Base-by-base conservation (phyloP, 164 flowering plant species). In the Santalum album region DNA sequence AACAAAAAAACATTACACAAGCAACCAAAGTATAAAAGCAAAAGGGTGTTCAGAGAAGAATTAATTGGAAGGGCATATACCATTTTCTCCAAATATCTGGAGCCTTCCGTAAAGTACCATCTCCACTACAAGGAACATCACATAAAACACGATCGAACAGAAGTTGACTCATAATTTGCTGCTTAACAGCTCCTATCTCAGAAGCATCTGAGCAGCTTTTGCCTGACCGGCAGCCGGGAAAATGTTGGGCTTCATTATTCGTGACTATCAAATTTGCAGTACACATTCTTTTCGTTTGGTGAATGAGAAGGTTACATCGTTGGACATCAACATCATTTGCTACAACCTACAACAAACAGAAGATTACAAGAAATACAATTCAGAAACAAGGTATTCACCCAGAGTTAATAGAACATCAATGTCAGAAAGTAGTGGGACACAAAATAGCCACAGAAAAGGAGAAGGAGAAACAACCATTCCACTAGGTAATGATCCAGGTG, bases 101-200 rank as follows among this genome's bases (percentile, higher is more conserved):
- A 65, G 99, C 99, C 73, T 94, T 94, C 50, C 99, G 91, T 45
- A 94, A 86, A 34, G 99, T 94, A 26, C 99, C 99, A 81, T 94
- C 99, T 63, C 99, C 99, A 64, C 99, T 94, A 69, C 99, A 94
- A 7, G 99, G 99, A 56, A 94, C 97, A 68, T 94, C 99, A 74
- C 97, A 94, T 45, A 94, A 61, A 26, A 94, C 96, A 59, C 99
- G 95, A 65, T 94, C 99, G 78, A 94, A 94, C 21, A 74, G 54
- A 54, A 94, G 82, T 56, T 81, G 82, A 55, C 39, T 68, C 1
- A 75, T 54, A 38, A 20, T 51, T 24, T 57, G 64, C 52, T 69
- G 76, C 40, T 60, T 43, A 39, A 39, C 46, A 39, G 36, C 53
- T 66, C 60, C 75, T 16, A 20, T 40, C 45, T 60, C 75, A 53